Conservation (phyloP, 1,139 yeast genomes). For the Debaryomyces sp. region DNA sequence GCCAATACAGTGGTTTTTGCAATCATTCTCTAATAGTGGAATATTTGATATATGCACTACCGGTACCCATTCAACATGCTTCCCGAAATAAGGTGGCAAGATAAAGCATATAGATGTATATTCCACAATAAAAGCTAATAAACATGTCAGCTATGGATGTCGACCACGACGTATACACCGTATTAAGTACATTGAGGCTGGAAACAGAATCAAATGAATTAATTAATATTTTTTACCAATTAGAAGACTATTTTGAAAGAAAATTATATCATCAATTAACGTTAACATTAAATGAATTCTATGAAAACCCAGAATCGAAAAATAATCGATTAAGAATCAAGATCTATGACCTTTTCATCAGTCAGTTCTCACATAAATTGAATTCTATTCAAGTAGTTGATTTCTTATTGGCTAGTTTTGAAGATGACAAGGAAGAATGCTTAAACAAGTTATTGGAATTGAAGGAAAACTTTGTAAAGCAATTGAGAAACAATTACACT, state of each 20-base stretch:
- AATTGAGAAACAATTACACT: constrained; percentile 28
- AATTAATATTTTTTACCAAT: constrained; percentile 65
- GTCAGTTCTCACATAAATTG: constrained; percentile 66
- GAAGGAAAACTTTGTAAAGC: constrained; percentile 48
- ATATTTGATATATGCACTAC: constrained; percentile 6
- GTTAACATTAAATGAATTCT: constrained; percentile 62
- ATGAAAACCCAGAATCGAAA: constrained; percentile 49
- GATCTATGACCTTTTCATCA: constrained; percentile 72
- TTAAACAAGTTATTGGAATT: constrained; percentile 58
- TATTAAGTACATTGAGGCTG: constrained; percentile 69
- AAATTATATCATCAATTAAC: constrained; percentile 83
- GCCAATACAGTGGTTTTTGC: not conserved
- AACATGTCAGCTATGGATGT: constrained; percentile 35
- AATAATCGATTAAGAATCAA: constrained; percentile 59
- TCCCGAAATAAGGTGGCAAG: constrained; percentile 9
- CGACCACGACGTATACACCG: constrained; percentile 57
- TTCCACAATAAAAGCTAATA: not conserved
- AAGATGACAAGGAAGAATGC: constrained; percentile 48
- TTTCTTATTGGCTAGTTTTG: constrained; percentile 59
- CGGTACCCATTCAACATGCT: not conserved
- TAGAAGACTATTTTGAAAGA: constrained; percentile 87
- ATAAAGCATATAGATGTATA: not conserved
- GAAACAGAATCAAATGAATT: constrained; percentile 67
- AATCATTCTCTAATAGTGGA: not conserved
- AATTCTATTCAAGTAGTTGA: constrained; percentile 80